Evolutionary conservation across 2,329 filamentous ascomycete species (phyloP).

Genomic region (Claviceps paspali): DNA sequence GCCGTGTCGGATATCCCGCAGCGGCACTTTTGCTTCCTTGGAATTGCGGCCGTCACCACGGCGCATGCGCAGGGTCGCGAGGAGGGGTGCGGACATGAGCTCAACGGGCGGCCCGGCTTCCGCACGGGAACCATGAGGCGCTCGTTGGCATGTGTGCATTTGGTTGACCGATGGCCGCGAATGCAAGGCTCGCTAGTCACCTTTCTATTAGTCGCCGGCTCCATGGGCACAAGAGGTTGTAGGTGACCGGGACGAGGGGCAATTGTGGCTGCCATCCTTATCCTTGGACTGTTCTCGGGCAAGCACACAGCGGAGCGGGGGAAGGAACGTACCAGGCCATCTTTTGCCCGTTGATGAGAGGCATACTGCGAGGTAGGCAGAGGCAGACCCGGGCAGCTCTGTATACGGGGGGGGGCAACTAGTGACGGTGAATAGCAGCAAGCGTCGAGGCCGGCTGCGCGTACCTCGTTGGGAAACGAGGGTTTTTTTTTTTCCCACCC

Average conservation of each 20-base stretch:
- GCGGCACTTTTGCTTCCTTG: constrained; percentile 39
- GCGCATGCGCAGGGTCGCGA: constrained; percentile 46
- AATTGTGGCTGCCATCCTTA: no score
- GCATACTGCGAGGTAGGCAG: constrained; percentile 33
- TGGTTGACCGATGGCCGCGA: constrained; percentile 60
- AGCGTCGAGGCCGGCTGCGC: no score
- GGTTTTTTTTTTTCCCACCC: background rate
- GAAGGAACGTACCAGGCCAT: constrained; percentile 51
- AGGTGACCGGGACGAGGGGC: no score
- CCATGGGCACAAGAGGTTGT: background rate
- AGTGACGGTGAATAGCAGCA: no score
- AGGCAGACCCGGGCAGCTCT: background rate
- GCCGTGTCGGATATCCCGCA: constrained; percentile 25
- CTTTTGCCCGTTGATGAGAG: constrained; percentile 53
- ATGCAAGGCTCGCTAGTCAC: constrained; percentile 52
- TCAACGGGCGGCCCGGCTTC: constrained; percentile 56
- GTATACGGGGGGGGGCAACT: no score
- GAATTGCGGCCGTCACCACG: constrained; percentile 49
- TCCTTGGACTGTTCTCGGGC: no score
- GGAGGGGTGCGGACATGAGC: constrained; percentile 50
- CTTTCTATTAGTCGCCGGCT: background rate
- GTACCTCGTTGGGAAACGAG: background rate
- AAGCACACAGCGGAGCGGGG: no score
- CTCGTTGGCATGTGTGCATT: constrained; percentile 54
- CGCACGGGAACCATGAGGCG: constrained; percentile 55